Evolutionary conservation across 75 land plant genomes (phyloP), one percentile per base, ranked within the genome.

Genomic region (Sequoia sempervirens): DNA sequence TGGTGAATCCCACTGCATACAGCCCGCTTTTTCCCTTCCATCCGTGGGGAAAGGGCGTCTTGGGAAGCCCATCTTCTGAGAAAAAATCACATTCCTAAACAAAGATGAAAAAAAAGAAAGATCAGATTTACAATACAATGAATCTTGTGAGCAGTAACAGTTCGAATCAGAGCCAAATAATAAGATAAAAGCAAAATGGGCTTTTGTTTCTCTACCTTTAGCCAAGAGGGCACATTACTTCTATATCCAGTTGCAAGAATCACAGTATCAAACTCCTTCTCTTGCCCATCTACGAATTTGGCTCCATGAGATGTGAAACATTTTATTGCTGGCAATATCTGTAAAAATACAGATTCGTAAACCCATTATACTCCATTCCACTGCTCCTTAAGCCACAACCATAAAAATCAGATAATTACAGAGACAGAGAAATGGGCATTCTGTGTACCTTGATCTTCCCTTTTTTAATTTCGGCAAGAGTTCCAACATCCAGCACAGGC

Each of bases 191-290:
- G 5, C 1, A 13, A 30, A 36, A 0, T 36, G 18, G 23, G 43
- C 15, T 13, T 12, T 50, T 50, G 50, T 45, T 45, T 45, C 61
- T 79, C 53, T 50, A 94, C 96, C 95, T 90, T 89, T 1, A 95
- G 92, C 97, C 97, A 95, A 13, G 85, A 86, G 30, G 97, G 97
- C 23, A 94, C 96, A 76, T 95, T 95, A 90, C 94, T 95, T 38
- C 86, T 85, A 81, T 95, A 95, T 30, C 97, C 94, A 1, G 94
- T 92, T n/a, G 94, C 93, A 7, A 92, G 83, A 28, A 92, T 85
- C 28, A 92, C 75, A 2, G 90, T 87, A 54, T 92, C 93, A 20
- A 86, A 86, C 0, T 87, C 88, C 20, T 82, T 79, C 4, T 20
- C 52, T 54, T 80, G 56, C 46, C 89, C 94, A 53, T 92, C 86